Evolutionary conservation across 164 flowering plant species (phyloP), one percentile per base, ranked within the genome.

Genomic region (Euptelea pleiosperma): DNA sequence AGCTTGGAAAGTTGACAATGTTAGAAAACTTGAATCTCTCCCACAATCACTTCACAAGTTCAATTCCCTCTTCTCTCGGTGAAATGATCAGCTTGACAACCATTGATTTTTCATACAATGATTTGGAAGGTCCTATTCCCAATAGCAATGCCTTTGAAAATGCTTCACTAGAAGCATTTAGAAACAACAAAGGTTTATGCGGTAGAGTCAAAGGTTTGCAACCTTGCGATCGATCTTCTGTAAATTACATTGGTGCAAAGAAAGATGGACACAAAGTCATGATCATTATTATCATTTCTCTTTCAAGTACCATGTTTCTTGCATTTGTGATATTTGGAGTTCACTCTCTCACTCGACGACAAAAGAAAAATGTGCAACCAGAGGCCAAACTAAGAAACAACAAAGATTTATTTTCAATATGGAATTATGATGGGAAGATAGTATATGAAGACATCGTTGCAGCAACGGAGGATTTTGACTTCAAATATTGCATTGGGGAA

Each of bases 61-160:
- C 42, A 2, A 49, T 71, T 36, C 66, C 74, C 8, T 0, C 5
- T 12, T 41, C 30, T 40, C 54, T 61, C 22, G 55, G 18, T 11
- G 11, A 37, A 2, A 6, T 56, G 42, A 2, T 15, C 0, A 43
- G 73, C 44, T 42, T 61, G 56, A 15, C 24, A 18, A 0, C 44
- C 4, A 33, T 61, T 29, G 63, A 65, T 39, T n/a, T n/a, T n/a
- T n/a, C n/a, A n/a, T n/a, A n/a, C n/a, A n/a, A n/a, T n/a, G n/a
- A n/a, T n/a, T n/a, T 8, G 9, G 51, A 48, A 14, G 76, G 76
- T 30, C 62, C 63, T 19, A 5, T 72, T 35, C 76, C 72, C 6
- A 25, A 60, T 30, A 52, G 1, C 18, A 40, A 33, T 18, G 60
- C 54, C 30, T 70, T 56, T 16, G 25, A 4, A 4, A 11, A 51